Conservation (phyloP, 306 rosid species). For the Sicyos edulis region DNA sequence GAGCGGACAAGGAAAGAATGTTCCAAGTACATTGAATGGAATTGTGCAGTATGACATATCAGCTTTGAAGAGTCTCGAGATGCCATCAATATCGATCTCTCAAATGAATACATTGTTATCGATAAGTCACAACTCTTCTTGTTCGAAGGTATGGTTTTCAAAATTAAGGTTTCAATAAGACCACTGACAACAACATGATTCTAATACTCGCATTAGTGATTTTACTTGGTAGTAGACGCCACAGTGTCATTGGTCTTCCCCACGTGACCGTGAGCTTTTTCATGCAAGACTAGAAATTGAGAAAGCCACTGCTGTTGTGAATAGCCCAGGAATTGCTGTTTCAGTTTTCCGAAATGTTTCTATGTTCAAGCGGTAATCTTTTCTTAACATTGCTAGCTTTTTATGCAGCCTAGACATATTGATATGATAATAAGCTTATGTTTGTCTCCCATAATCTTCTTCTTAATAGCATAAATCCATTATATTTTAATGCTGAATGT, state of each 20-base stretch:
- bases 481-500: background rate
- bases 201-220: slow-evolving; percentile 28
- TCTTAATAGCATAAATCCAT: background rate
- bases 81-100: slow-evolving; percentile 31
- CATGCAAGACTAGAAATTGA: slow-evolving; percentile 54
- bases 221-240: slow-evolving; percentile 49
- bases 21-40: slow-evolving; percentile 23
- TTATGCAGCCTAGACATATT: background rate
- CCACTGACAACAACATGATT: slow-evolving; percentile 18
- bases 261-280: slow-evolving; percentile 54
- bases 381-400: slow-evolving; percentile 6
- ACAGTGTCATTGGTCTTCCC: slow-evolving; percentile 39
- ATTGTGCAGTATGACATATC: slow-evolving; percentile 25
- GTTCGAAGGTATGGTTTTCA: slow-evolving; percentile 42
- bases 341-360: slow-evolving; percentile 57
- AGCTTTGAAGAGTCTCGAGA: slow-evolving; percentile 31
- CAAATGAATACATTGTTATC: slow-evolving; percentile 49
- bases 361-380: slow-evolving; percentile 58
- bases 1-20: slow-evolving; percentile 20
- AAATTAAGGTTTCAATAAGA: slow-evolving; percentile 25
- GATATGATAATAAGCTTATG: background rate
- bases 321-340: slow-evolving; percentile 43
- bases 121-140: slow-evolving; percentile 35
- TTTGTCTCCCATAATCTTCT: background rate
- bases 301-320: slow-evolving; percentile 41